Base-by-base conservation (phyloP, 1,139 yeast species). In the Pichia sp. region DNA sequence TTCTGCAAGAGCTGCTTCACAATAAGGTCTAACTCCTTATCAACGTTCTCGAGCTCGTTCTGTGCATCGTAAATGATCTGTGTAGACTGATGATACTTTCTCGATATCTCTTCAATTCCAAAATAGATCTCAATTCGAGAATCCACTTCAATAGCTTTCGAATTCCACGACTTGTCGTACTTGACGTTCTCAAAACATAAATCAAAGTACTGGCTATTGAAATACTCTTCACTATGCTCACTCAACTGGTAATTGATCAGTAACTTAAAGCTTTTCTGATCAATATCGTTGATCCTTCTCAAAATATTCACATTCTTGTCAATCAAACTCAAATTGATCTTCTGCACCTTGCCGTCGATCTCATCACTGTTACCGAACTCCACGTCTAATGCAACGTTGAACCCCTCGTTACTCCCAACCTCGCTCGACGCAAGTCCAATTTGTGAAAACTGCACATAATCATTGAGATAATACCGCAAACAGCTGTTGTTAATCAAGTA, bases 131-230 rank as follows among this genome's bases (percentile, higher is more conserved):
- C 44, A 45, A 61, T 36, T 22, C 48, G 37, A 5, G 56, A 54
- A 32, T 57, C 55, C 18, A 59, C 48, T 9, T 27, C 27, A 5
- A 42, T 34, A 2, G 55, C 55, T n/a, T 34, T 37, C 1, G 59
- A 45, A 40, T 44, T 58, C 65, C 65, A 61, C 2, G 65, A 61
- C 36, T 54, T 54, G 46, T 62, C 64, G 32, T 53, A 35, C 41
- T 56, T 58, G 14, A 54, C 38, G 38, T 59, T 62, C 38, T 62
- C 67, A 40, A 62, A 59, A 44, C 67, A 62, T 20, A 62, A 35
- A 49, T 61, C 65, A 19, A 62, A 40, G 37, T 56, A 57, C 31
- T 59, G 58, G 3, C 45, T 27, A 4, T 41, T 44, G 33, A 44
- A 53, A 21, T 47, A 52, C 6, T 52, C 47, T 22, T 40, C 39